These are phyloP conservation scores for Lagenidium sp. DNA, from an alignment of 352 stramenopile species.

Conservation along the genomic window DNA sequence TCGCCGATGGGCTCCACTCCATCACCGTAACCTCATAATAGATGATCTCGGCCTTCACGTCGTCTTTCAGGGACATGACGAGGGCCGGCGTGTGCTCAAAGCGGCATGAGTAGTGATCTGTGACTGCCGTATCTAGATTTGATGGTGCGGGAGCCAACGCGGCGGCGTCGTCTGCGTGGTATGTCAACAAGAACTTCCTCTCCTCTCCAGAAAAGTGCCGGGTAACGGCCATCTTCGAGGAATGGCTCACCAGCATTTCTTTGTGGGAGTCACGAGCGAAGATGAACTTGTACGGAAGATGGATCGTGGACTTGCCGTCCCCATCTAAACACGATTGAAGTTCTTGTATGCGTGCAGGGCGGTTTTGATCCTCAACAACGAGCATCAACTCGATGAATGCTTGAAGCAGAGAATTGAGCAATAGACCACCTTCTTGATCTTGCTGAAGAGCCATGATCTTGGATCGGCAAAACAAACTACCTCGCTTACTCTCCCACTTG, in stretches of 20 bases:
- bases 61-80: conserved; percentile 56
- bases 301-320: conserved; percentile 36
- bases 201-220: conserved; percentile 68
- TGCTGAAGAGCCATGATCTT: conserved; percentile 81
- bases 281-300: conserved; percentile 68
- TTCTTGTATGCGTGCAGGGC: conserved; percentile 29
- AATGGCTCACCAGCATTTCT: conserved; percentile 79
- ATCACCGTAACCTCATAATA: conserved; percentile 78
- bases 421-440: conserved; percentile 72
- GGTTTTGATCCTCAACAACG: conserved; percentile 70
- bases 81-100: conserved; percentile 75
- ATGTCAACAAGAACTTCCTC: conserved; percentile 66
- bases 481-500: conserved; percentile 61
- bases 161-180: conserved; percentile 30
- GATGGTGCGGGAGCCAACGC: conserved; percentile 4
- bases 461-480: conserved; percentile 72
- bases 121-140: not conserved
- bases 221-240: conserved; percentile 68
- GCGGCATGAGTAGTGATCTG: conserved; percentile 50
- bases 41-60: conserved; percentile 64
- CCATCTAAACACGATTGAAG: conserved; percentile 42
- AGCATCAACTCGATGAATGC: conserved; percentile 80
- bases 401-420: conserved; percentile 65
- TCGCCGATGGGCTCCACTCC: conserved; percentile 31
- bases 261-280: conserved; percentile 48